Base-by-base conservation (phyloP, 768 basidiomycete genomes). In the Porphyrellus cyaneotinctus region DNA sequence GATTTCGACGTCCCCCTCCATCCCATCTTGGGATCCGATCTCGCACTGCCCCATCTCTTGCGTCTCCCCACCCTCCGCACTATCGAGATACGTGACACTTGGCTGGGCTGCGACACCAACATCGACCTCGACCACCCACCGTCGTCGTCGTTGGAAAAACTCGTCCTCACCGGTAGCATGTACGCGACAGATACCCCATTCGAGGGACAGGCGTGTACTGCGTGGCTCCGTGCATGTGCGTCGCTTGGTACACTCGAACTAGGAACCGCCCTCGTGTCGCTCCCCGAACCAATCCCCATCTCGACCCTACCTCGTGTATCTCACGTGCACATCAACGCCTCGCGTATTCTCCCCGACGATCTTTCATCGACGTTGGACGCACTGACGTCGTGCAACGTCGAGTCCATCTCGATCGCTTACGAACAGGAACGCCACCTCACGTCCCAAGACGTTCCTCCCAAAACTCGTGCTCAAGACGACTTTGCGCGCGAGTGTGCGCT, bases 61-160 rank as follows among this genome's bases (percentile, higher is more conserved):
- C 77, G 78, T 58, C 75, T 89, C 43, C 77, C 83, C 8, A 74
- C 79, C 41, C 80, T 89, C 35, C 76, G 73, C 26, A 77, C 76
- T 57, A 82, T 89, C 57, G 75, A 75, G 38, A 80, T 89, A 60
- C 78, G 77, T 51, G 85, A 87, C 63, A 87, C 85, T 0, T 87
- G 87, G 68, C 76, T 89, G 51, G 85, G 85, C 15, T 65, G 67
- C 30, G 67, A 69, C 49, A 46, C 65, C 26, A 56, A 58, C 26
- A 49, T 67, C 42, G 61, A 58, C 3, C 23, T 53, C 28, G 51
- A 47, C 14, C 31, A 2, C 14, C 33, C 56, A 11, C 17, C 51
- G 0, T 26, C 50, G 0, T 39, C 59, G 1, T 18, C 49, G 5
- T 11, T 69, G 6, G 47, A 70, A 12, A 59, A 44, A 12, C 55